Evolutionary conservation across 75 land plant species (phyloP).

Genomic region (Larix kaempferi): DNA sequence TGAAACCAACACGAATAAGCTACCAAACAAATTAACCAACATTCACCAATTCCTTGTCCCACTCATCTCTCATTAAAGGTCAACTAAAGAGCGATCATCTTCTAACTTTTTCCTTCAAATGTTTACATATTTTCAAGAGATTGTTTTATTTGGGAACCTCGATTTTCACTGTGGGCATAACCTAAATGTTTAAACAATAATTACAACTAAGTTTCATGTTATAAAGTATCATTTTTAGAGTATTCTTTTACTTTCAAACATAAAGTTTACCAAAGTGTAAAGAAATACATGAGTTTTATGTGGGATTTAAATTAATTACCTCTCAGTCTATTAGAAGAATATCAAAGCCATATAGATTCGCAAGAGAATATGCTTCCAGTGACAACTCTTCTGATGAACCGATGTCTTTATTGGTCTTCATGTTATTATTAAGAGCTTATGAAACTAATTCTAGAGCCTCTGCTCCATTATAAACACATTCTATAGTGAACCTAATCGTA

Average conservation of each 20-base stretch:
- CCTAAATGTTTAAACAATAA: neutral
- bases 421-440: constrained; percentile 14
- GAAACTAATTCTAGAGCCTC: constrained; percentile 44
- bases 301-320: constrained; percentile 33
- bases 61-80: no score
- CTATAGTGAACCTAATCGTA: constrained; percentile 33
- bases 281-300: neutral
- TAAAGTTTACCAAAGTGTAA: neutral
- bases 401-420: neutral
- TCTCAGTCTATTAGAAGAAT: constrained; percentile 84
- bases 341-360: constrained; percentile 35
- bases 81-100: no score
- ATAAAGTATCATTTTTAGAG: neutral
- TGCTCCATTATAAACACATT: constrained; percentile 49
- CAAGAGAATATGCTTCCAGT: constrained; percentile 9
- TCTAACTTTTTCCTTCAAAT: no score
- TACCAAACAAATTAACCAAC: no score
- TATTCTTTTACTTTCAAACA: neutral
- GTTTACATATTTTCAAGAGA: no score
- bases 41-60: no score
- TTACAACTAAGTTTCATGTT: neutral
- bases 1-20: no score
- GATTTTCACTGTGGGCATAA: neutral
- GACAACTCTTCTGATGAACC: constrained; percentile 4
- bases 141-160: neutral